Percentiles rank a stretch among this genome's conserved stretches.
Evolutionary conservation across 177 flowering plant species (phyloP).

Genomic region (Telopea speciosissima): DNA sequence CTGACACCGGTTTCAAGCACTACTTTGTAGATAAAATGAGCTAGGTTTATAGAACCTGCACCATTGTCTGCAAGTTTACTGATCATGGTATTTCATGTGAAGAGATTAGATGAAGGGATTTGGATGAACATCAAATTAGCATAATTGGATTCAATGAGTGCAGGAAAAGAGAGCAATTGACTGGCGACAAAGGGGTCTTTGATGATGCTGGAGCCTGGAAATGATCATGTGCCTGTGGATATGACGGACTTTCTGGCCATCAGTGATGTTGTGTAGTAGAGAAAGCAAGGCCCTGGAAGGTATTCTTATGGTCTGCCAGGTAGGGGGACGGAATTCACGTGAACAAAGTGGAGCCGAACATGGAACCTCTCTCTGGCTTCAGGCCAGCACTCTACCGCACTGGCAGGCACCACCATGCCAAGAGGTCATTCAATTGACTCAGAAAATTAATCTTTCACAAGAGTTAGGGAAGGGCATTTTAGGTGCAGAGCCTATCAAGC

Average conservation of each 20-base stretch:
- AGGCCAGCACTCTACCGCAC: too few species aligned
- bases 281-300: background rate
- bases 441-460: too few species aligned
- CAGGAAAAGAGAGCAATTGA: conserved; percentile 14
- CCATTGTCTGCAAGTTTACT: conserved; percentile 4
- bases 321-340: too few species aligned
- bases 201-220: conserved; percentile 6
- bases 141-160: conserved; percentile 8
- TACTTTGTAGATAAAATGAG: conserved; percentile 15
- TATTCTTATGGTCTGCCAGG: background rate
- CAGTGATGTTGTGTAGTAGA: too few species aligned
- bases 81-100: conserved; percentile 27
- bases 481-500: too few species aligned
- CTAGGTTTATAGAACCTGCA: background rate
- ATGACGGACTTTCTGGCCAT: too few species aligned
- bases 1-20: conserved; percentile 14
- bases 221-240: conserved; percentile 18
- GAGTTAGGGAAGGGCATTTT: background rate
- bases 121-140: conserved; percentile 14
- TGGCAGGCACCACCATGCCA: too few species aligned
- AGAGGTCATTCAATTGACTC: too few species aligned
- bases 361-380: too few species aligned
- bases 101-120: conserved; percentile 15
- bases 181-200: conserved; percentile 14
- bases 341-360: too few species aligned